Percentiles rank a stretch among this genome's conserved stretches.
phyloP scores from a whole-genome alignment of 148 eudicot species.

The Amaranthus cruentus region DNA sequence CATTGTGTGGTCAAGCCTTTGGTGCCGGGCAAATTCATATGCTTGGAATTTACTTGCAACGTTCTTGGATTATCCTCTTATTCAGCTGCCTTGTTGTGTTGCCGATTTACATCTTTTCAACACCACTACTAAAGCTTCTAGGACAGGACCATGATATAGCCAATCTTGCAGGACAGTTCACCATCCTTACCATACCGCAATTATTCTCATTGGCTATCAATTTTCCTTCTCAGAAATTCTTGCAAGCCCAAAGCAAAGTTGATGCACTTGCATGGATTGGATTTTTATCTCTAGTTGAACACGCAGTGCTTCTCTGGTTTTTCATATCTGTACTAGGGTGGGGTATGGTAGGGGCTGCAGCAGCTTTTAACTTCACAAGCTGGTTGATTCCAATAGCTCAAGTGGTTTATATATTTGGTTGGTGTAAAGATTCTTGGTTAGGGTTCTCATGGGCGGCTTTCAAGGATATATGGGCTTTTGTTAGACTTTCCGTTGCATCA shows the following conservation, averaged over 20 bases:
- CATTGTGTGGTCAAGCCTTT: constrained; percentile 21
- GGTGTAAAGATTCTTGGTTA: constrained; percentile 64
- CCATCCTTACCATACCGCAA: constrained; percentile 46
- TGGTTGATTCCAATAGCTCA: constrained; percentile 42
- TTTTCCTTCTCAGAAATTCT: constrained; percentile 65
- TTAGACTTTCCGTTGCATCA: constrained; percentile 70
- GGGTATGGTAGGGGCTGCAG: constrained; percentile 62
- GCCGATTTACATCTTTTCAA: constrained; percentile 23
- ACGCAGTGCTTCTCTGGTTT: constrained; percentile 42
- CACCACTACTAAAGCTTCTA: constrained; percentile 28
- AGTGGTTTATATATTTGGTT: constrained; percentile 46
- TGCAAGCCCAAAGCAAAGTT: constrained; percentile 75
- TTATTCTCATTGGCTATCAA: constrained; percentile 50
- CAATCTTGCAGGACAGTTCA: constrained; percentile 23
- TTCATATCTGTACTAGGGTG: constrained; percentile 42
- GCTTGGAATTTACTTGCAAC: constrained; percentile 21
- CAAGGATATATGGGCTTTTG: constrained; percentile 58
- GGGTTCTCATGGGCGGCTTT: constrained; percentile 56
- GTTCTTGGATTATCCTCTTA: constrained; percentile 15
- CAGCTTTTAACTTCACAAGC: constrained; percentile 43
- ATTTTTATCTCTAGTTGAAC: constrained; percentile 27
- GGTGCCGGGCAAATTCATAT: constrained; percentile 12
- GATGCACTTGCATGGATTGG: constrained; percentile 45
- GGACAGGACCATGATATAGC: constrained; percentile 25
- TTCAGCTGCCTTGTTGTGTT: neutral